phyloP scores from a whole-genome alignment of 257 asterid genomes.

The Anisodus tanguticus region DNA sequence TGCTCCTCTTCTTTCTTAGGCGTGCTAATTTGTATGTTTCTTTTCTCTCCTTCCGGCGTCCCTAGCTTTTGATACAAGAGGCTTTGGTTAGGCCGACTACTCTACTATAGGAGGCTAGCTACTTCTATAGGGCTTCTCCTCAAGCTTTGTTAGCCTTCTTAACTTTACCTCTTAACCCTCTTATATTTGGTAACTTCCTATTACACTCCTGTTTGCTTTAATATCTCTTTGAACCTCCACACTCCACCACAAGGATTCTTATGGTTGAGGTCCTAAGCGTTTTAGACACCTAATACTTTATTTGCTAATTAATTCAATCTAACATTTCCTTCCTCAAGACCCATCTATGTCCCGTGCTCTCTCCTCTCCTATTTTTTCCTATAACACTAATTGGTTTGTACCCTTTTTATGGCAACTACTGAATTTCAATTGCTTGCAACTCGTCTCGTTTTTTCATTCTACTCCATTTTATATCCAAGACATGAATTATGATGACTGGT shows the following conservation, averaged over 20 bases:
- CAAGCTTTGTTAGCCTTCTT: too few relatives aligned
- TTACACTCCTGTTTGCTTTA: neutral
- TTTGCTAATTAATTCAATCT: neutral
- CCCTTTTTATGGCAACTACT: neutral
- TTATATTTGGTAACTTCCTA: too few relatives aligned
- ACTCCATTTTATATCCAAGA: neutral
- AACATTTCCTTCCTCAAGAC: neutral
- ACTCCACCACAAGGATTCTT: neutral
- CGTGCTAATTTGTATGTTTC: too few relatives aligned
- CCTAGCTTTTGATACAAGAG: too few relatives aligned
- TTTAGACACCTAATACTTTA: neutral
- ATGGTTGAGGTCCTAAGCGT: neutral
- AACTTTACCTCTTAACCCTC: too few relatives aligned
- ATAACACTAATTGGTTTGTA: neutral
- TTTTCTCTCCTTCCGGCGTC: too few relatives aligned
- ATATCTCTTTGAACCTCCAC: neutral
- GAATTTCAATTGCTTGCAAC: neutral
- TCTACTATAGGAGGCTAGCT: too few relatives aligned
- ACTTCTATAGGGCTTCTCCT: too few relatives aligned
- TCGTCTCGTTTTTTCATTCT: neutral
- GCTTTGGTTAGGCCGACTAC: too few relatives aligned
- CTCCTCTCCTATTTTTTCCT: neutral
- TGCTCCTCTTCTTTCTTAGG: too few relatives aligned
- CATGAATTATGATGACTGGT: neutral
- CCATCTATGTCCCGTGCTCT: neutral